Evolutionary conservation across 805 yeast species (phyloP), one percentile per base, ranked within the genome.

Genomic region (Vanderwaltozyma polyspora): DNA sequence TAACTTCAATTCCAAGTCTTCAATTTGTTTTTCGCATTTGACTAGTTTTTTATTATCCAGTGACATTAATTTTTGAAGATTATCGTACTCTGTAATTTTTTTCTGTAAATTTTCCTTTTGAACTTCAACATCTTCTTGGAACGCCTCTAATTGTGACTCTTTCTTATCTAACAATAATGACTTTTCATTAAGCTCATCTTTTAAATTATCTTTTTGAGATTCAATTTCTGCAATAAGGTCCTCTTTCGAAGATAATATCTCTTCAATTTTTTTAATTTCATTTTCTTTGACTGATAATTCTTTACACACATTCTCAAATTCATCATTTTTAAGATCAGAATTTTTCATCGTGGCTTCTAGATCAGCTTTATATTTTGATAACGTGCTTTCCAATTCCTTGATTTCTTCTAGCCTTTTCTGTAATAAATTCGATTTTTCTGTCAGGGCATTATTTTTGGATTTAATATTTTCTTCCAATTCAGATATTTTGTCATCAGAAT

Each of bases 181-280:
- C 10, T 27, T 27, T 6, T 16, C 7, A 4, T 3, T 6, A 3
- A 27, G 5, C 10, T 27, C 15, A 16, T 15, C 5, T 16, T 12
- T 11, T 27, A 27, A 16, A 27, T 12, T 10, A 9, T 15, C 12
- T n/a, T 16, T 12, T 14, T 25, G 27, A 7, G 29, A 14, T 26
- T 30, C 23, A 13, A 30, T 35, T 15, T 21, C 31, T 10, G 31
- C 9, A 16, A 26, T 14, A n/a, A n/a, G n/a, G 4, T 14, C 29
- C 16, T 15, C 29, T 11, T 26, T 10, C 16, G 11, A 26, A 14
- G 10, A 5, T 10, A 12, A 14, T 26, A 35, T 7, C 21, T 22
- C 24, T 30, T 6, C 13, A 19, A 9, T 3, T 16, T 42, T 44
- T 2, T 41, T 37, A 5, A 25, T 25, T 38, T 39, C 32, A 25